Conservation (phyloP, 352 stramenopile species). For the Globisporangium apiculatum region DNA sequence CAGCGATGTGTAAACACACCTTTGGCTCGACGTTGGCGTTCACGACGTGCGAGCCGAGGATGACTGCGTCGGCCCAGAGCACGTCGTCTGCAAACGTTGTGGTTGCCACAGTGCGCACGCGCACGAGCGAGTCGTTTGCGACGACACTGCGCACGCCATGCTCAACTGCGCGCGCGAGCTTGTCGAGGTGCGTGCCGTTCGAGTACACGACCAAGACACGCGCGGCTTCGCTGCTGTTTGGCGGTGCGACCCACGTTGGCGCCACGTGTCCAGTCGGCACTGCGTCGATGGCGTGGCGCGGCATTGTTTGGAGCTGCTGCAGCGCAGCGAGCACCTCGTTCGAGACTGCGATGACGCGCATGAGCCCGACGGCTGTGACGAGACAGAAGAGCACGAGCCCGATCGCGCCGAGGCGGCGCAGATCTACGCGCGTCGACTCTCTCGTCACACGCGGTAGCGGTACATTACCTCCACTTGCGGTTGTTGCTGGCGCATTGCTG, state of each 20-base stretch:
- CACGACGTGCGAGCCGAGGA: slow-evolving; percentile 79
- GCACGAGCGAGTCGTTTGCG: slow-evolving; percentile 27
- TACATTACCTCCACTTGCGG: background rate
- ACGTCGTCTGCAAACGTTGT: slow-evolving; percentile 77
- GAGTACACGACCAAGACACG: slow-evolving; percentile 72
- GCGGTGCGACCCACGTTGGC: background rate
- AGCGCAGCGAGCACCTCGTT: slow-evolving; percentile 31
- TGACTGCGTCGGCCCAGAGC: slow-evolving; percentile 73
- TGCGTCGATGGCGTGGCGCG: background rate
- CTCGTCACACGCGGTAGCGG: background rate
- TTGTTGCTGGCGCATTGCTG: background rate
- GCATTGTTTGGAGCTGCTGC: slow-evolving; percentile 16
- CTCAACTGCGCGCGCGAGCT: slow-evolving; percentile 65
- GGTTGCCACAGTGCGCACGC: slow-evolving; percentile 48
- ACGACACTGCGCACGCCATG: slow-evolving; percentile 31
- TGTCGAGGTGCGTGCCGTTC: slow-evolving; percentile 58
- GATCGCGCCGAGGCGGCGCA: slow-evolving; percentile 12
- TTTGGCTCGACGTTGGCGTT: slow-evolving; percentile 87
- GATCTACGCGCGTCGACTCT: slow-evolving; percentile 13
- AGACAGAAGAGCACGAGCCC: slow-evolving; percentile 16
- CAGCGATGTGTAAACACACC: slow-evolving; percentile 17
- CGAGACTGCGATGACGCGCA: slow-evolving; percentile 12
- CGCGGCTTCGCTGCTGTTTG: slow-evolving; percentile 7
- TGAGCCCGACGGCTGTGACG: slow-evolving; percentile 9
- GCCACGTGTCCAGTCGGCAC: background rate